These are phyloP conservation scores for Pythium oligandrum DNA, from an alignment of 352 stramenopile genomes.

Conservation along the genomic window DNA sequence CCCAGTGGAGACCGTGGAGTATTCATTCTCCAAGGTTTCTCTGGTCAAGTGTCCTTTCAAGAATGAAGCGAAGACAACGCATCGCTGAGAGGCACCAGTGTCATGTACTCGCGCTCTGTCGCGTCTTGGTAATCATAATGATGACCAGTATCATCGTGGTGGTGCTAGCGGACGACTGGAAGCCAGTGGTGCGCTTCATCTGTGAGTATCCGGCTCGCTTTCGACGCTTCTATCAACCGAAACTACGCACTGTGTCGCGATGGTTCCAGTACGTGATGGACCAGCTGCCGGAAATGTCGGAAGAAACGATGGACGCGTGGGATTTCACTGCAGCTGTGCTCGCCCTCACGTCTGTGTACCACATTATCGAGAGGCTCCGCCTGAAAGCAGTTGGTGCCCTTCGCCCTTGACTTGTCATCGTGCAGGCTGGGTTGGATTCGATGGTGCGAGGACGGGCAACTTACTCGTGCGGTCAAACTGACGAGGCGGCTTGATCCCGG, in stretches of 20 bases:
- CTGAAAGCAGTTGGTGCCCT: not conserved
- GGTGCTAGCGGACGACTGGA: not conserved
- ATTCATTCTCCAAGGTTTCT: too few relatives aligned
- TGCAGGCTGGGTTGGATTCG: not conserved
- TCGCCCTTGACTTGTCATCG: not conserved
- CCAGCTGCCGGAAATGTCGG: constrained; percentile 17
- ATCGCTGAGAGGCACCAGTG: too few relatives aligned
- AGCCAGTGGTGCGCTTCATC: constrained; percentile 10
- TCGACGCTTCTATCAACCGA: constrained; percentile 28
- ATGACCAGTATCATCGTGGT: not conserved
- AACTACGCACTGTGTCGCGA: not conserved
- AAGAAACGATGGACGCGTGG: constrained; percentile 25
- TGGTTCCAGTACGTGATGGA: constrained; percentile 4
- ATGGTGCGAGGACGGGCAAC: constrained; percentile 1
- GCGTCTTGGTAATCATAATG: too few relatives aligned
- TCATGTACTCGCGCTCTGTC: too few relatives aligned
- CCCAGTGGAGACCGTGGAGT: too few relatives aligned
- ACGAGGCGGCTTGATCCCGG: constrained; percentile 16
- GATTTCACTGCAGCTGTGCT: constrained; percentile 28
- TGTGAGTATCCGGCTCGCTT: constrained; percentile 24
- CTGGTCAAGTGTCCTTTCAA: too few relatives aligned
- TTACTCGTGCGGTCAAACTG: constrained; percentile 17
- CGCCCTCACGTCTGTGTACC: constrained; percentile 27
- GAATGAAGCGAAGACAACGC: too few relatives aligned
- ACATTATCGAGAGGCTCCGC: constrained; percentile 25